Evolutionary conservation across 345 rosid species (phyloP), one percentile per base, ranked within the genome.

Genomic region (Bretschneidera sinensis): DNA sequence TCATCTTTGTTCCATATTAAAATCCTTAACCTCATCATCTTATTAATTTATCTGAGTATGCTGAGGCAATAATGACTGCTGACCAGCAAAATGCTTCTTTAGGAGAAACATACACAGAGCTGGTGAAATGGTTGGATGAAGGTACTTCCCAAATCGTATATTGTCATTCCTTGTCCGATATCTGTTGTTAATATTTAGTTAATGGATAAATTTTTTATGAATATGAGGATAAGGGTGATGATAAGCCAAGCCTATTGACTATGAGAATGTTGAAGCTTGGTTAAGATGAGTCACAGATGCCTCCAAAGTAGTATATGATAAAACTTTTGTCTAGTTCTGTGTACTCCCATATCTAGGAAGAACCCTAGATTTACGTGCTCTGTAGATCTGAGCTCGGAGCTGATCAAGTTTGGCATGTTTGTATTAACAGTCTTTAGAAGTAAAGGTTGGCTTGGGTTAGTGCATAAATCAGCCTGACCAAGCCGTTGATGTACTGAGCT

Each of bases 121-220:
- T 94, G 45, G 78, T 85, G 48, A 69, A 52, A 51, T 83, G 89
- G 70, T 69, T 94, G 79, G 86, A 82, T 75, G 85, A 83, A 80
- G 97, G 98, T 89, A 76, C 58, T 48, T 76, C 51, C 43, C 55
- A 47, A 11, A 57, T 65, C 33, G 61, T 69, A 35, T 56, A 17
- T 34, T 60, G 53, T 39, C 18, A 11, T 55, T 70, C 39, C 54
- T 74, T 25, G 22, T n/a, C n/a, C n/a, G n/a, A n/a, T n/a, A n/a
- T 61, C 21, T 22, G 1, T 66, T 15, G 20, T 25, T 43, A 60
- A 61, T 17, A 24, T n/a, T 5, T 19, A 31, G 55, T 60, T 19
- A 73, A 47, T 66, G 43, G n/a, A 55, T 68, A 22, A 23, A 7
- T 24, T 47, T 18, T 22, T 45, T 51, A 64, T 51, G 63, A 49